Evolutionary conservation across 345 rosid genomes (phyloP), one percentile per base, ranked within the genome.

Genomic region (Camelina laxa): DNA sequence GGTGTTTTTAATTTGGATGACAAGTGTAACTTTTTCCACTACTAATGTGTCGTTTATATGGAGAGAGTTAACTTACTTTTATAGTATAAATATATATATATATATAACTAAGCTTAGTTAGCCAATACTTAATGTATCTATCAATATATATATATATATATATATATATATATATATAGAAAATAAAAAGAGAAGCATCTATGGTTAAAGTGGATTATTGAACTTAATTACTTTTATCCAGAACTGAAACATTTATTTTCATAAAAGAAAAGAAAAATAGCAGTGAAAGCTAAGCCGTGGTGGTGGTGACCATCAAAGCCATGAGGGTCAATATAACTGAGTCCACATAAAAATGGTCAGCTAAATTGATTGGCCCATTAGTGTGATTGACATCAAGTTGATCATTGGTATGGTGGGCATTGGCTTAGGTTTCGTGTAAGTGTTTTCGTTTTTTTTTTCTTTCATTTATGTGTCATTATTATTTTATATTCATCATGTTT

Each of bases 301-400:
- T 20, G 16, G 71, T 36, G 48, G 58, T 65, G 57, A 45, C 57
- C 44, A 65, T 30, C 56, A 11, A 31, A 65, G 30, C 45, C 12
- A 12, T 48, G 42, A 21, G 31, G 47, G 49, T 53, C 35, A 14
- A 42, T 36, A 36, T 22, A 36, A 38, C n/a, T 15, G 41, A 55
- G 50, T 53, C 63, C 50, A 24, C 33, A 22, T 15, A 38, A 14
- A 38, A 67, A 17, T 35, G 38, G 33, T 53, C 21, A 53, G 61
- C 22, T 54, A 39, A 38, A 22, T 67, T 53, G 72, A 27, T 27
- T 27, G 30, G 49, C 61, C 60, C 72, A 51, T 67, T 67, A 15
- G 30, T 53, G 61, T 35, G 14, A 35, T 35, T 66, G 59, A 66
- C 33, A 66, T 30, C 13, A 31, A 5, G 39, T 55, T 27, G 11